Percentiles rank a stretch among this genome's conserved stretches.
phyloP scores from a whole-genome alignment of 805 yeast genomes.

The Metschnikowia gelsemii region DNA sequence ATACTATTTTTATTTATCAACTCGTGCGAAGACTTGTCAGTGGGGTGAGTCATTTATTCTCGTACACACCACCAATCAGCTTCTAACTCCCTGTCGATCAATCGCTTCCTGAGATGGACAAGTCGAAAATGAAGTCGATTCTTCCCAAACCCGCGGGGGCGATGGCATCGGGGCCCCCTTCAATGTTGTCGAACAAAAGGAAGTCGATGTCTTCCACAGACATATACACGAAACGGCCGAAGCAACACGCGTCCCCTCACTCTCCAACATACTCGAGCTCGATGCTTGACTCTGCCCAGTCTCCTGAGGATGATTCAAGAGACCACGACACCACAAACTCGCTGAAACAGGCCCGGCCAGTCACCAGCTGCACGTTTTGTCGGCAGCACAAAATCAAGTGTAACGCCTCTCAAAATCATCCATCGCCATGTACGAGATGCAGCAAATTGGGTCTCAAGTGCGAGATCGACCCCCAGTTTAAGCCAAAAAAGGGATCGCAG shows the following conservation, averaged over 20 bases:
- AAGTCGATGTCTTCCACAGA: conserved; percentile 17
- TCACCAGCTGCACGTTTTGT: conserved; percentile 90
- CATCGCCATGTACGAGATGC: conserved; percentile 81
- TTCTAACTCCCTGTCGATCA: too few species aligned
- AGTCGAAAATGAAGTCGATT: conserved; percentile 41
- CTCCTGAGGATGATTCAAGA: conserved; percentile 3
- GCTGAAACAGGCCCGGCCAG: conserved; percentile 58
- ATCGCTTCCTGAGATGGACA: too few species aligned
- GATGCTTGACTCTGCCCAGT: conserved; percentile 7
- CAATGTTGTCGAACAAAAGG: conserved; percentile 17
- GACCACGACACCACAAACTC: conserved; percentile 7
- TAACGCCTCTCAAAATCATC: conserved; percentile 82
- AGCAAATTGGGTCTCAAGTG: conserved; percentile 75
- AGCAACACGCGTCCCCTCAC: conserved; percentile 10
- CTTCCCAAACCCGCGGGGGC: conserved; percentile 40
- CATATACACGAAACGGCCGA: conserved; percentile 15
- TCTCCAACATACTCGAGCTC: conserved; percentile 8
- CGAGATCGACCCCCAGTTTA: conserved; percentile 86
- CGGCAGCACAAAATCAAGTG: conserved; percentile 93
- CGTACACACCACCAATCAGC: too few species aligned
- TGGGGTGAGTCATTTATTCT: too few species aligned
- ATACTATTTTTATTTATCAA: too few species aligned
- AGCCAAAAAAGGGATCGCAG: conserved; percentile 90
- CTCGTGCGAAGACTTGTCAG: too few species aligned
- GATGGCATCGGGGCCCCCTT: conserved; percentile 17